phyloP scores from a whole-genome alignment of 371 early-diverging fungal genomes.

The Mortierella sp. region DNA sequence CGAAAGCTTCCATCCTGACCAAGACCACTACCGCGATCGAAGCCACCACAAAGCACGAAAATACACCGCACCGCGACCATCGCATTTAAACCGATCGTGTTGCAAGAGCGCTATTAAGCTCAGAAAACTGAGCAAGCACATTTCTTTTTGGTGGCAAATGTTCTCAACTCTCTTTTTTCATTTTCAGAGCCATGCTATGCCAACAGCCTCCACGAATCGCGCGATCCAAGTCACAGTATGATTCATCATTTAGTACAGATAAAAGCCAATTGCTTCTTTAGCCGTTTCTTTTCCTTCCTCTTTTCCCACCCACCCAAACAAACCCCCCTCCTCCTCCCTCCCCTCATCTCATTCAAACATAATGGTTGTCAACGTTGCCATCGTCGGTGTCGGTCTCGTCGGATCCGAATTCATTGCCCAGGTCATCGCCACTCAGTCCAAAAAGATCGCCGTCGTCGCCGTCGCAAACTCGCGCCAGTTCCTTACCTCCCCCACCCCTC shows the following conservation, averaged over 20 bases:
- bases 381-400: conserved; percentile 95
- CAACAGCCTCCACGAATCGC: neutral
- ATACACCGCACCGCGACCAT: no score
- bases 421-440: conserved; percentile 48
- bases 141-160: conserved; percentile 11
- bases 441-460: conserved; percentile 51
- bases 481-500: conserved; percentile 58
- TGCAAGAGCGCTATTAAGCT: no score
- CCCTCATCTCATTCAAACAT: conserved; percentile 19
- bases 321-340: neutral
- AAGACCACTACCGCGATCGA: no score
- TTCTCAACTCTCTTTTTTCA: neutral
- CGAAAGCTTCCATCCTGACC: no score
- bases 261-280: neutral
- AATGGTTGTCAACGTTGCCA: conserved; percentile 82
- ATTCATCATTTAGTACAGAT: neutral
- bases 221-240: conserved; percentile 4
- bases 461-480: conserved; percentile 62
- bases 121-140: no score
- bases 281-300: neutral
- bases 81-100: no score
- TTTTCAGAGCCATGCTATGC: neutral
- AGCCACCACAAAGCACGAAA: no score
- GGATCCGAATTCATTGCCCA: conserved; percentile 85
- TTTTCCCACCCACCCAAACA: conserved; percentile 11